Evolutionary conservation across 129 eudicot species (phyloP).

Genomic region (Flaveria sonorensis): DNA sequence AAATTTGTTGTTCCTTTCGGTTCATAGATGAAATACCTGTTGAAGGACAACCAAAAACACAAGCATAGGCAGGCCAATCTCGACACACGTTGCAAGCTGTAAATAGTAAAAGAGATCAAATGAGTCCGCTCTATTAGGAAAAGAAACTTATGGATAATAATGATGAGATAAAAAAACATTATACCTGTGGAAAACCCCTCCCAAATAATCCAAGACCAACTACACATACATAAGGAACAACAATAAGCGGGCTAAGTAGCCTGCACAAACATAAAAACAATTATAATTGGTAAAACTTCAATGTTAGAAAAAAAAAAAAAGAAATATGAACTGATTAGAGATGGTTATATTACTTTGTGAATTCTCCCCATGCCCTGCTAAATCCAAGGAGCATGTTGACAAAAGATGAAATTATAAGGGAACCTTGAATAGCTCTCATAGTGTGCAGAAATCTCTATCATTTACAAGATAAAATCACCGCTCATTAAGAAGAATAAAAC

Average conservation of each 20-base stretch:
- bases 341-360: constrained; percentile 58
- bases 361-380: constrained; percentile 75
- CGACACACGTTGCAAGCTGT: constrained; percentile 83
- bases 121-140: neutral
- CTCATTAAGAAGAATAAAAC: constrained; percentile 19
- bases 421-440: constrained; percentile 89
- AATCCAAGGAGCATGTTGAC: constrained; percentile 76
- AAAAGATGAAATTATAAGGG: constrained; percentile 80
- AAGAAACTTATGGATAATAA: neutral
- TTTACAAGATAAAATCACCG: constrained; percentile 14
- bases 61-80: constrained; percentile 87
- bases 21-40: constrained; percentile 51
- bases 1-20: neutral
- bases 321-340: neutral
- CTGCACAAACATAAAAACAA: constrained; percentile 40
- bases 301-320: neutral
- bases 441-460: constrained; percentile 77
- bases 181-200: constrained; percentile 88
- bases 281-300: neutral
- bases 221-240: constrained; percentile 70
- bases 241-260: constrained; percentile 74
- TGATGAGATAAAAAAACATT: neutral
- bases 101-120: neutral
- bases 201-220: constrained; percentile 86
- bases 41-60: constrained; percentile 68